These are phyloP conservation scores for Lachnellula subtilissima DNA, from an alignment of 2,329 filamentous ascomycete genomes.

Conservation along the genomic window DNA sequence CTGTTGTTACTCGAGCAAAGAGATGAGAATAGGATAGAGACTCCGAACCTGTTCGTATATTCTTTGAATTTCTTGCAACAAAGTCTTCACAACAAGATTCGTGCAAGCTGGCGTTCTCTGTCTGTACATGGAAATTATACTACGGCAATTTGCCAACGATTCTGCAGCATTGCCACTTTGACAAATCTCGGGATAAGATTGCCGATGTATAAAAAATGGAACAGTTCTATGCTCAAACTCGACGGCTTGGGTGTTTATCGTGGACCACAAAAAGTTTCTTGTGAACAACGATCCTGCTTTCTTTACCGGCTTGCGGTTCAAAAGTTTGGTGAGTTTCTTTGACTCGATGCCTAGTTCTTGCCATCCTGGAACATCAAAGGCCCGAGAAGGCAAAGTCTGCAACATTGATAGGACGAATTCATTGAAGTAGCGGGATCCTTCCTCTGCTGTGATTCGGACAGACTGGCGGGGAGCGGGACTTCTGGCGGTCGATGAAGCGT, in stretches of 20 bases:
- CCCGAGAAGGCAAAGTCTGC: neutral
- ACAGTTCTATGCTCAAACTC: slow-evolving; percentile 4
- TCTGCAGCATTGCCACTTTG: slow-evolving; percentile 3
- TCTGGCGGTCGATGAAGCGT: neutral
- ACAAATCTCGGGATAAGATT: neutral
- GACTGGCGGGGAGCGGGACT: neutral
- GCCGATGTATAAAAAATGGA: slow-evolving; percentile 12
- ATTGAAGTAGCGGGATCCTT: neutral
- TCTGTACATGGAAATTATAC: slow-evolving; percentile 11
- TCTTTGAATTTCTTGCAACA: slow-evolving; percentile 14
- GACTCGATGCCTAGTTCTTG: neutral
- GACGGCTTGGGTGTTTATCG: neutral
- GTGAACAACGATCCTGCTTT: slow-evolving; percentile 2
- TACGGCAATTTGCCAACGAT: slow-evolving; percentile 12
- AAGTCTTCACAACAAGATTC: slow-evolving; percentile 10
- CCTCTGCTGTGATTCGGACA: neutral
- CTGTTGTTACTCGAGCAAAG: neutral
- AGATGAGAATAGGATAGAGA: neutral
- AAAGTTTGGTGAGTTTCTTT: slow-evolving; percentile 1
- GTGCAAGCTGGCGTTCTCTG: slow-evolving; percentile 4
- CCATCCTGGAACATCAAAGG: neutral
- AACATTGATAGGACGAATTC: neutral
- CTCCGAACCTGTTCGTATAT: slow-evolving; percentile 12
- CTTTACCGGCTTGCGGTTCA: slow-evolving; percentile 3
- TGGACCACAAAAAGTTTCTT: slow-evolving; percentile 10